Evolutionary conservation across 305 asterid species (phyloP), one percentile per base, ranked within the genome.

Genomic region (Ajuga reptans): DNA sequence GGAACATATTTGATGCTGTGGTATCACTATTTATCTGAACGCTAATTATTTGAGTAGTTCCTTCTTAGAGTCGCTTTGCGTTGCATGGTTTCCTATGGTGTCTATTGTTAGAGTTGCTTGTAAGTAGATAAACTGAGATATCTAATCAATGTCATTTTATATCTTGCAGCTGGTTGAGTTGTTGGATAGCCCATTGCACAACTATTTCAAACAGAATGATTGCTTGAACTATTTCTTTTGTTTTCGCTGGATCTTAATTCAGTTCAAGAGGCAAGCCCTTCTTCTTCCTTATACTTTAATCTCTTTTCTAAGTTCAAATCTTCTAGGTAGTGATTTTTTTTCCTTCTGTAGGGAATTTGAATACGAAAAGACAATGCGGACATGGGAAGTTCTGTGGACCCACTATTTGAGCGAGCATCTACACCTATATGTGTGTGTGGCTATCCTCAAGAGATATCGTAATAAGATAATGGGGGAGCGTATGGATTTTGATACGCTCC

Each of bases 161-260:
- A 11, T 72, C 17, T 12, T 84, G 86, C 96, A 94, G 99, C 86
- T 94, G 80, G 97, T 94, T 46, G 98, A 89, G 86, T 75, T 87
- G 80, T 74, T 94, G 72, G 99, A 94, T 83, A 77, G 77, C 71
- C 97, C 97, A 52, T 78, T 94, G 84, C 93, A 94, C 80, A 84
- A 85, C 84, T 91, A 94, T 75, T 91, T 94, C 65, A 63, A 69
- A 79, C 89, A 89, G 94, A 81, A 85, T 47, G 99, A 94, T 55
- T 94, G 99, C 85, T 78, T 94, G 82, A 94, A 94, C 75, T 94
- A 86, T 76, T 94, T 94, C 89, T 94, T 94, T 78, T 94, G 99
- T 81, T 94, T 94, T 50, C 99, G 99, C 72, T 94, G 99, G 99
- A 75, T 94, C 64, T 88, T 94, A 72, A 94, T 94, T 78, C 99